Conservation (phyloP, 73 alveolate species). For the Paramecium tetraurelia region DNA sequence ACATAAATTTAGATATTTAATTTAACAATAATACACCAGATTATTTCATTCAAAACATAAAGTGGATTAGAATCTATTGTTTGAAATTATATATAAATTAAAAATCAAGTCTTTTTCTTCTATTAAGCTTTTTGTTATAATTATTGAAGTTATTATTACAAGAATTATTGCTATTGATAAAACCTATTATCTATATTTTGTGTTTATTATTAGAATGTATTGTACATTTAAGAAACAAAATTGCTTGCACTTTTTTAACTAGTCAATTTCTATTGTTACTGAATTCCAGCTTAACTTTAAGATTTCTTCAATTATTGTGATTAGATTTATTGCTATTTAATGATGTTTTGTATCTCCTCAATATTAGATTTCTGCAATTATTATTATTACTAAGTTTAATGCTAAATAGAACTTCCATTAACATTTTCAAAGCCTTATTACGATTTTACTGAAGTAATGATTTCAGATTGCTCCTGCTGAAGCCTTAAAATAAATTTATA, state of each 20-base stretch:
- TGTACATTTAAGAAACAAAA: neutral
- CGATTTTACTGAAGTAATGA: neutral
- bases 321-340: neutral
- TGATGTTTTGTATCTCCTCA: neutral
- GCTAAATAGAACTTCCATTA: neutral
- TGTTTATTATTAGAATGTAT: neutral
- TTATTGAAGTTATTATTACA: constrained; percentile 19
- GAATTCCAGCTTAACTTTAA: neutral
- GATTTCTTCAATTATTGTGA: neutral
- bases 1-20: neutral
- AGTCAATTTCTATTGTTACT: neutral
- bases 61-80: neutral
- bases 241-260: constrained; percentile 29
- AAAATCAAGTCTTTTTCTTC: constrained; percentile 5
- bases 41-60: neutral
- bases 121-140: neutral
- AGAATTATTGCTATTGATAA: neutral
- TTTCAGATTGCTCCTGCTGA: neutral
- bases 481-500: neutral
- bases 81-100: neutral
- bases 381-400: neutral
- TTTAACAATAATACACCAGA: neutral
- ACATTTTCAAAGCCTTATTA: neutral
- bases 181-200: neutral
- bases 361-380: neutral